Conservation (phyloP, 2,329 filamentous ascomycete species). For the Nemania diffusa region DNA sequence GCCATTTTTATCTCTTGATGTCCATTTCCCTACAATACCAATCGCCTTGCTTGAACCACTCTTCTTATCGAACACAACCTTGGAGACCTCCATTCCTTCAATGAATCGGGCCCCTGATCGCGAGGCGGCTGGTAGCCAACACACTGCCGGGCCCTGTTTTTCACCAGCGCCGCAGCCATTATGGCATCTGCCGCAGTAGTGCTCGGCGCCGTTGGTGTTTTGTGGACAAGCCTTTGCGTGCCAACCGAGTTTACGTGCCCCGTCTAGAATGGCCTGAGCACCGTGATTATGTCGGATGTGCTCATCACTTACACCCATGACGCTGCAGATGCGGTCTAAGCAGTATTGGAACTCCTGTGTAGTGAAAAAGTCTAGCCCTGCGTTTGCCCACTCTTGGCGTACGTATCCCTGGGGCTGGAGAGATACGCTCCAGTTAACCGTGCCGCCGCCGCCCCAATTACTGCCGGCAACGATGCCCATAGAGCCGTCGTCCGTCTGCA, state of each 20-base stretch:
- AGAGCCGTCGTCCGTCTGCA: constrained; percentile 59
- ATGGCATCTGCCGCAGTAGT: constrained; percentile 66
- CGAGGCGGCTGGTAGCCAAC: constrained; percentile 74
- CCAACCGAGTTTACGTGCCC: constrained; percentile 73
- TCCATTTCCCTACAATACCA: constrained; percentile 81
- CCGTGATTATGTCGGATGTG: constrained; percentile 67
- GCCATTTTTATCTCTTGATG: constrained; percentile 72
- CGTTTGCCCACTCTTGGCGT: constrained; percentile 72
- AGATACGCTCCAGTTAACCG: constrained; percentile 72
- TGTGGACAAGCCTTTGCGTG: constrained; percentile 71
- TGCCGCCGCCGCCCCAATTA: constrained; percentile 78
- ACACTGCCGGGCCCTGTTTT: constrained; percentile 76
- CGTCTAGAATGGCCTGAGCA: constrained; percentile 72
- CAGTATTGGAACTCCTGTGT: constrained; percentile 71
- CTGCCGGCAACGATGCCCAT: constrained; percentile 68
- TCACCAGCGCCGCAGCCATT: constrained; percentile 61
- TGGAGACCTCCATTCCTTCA: constrained; percentile 72
- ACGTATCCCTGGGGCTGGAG: constrained; percentile 69
- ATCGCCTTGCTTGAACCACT: constrained; percentile 65
- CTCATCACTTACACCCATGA: constrained; percentile 50
- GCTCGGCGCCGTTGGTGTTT: constrained; percentile 71
- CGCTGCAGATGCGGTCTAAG: constrained; percentile 59
- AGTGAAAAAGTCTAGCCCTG: constrained; percentile 71
- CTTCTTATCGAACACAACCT: constrained; percentile 65
- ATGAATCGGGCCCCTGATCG: constrained; percentile 73